Evolutionary conservation across 352 stramenopile genomes (phyloP), one percentile per base, ranked within the genome.

Genomic region (Pythium apleroticum): DNA sequence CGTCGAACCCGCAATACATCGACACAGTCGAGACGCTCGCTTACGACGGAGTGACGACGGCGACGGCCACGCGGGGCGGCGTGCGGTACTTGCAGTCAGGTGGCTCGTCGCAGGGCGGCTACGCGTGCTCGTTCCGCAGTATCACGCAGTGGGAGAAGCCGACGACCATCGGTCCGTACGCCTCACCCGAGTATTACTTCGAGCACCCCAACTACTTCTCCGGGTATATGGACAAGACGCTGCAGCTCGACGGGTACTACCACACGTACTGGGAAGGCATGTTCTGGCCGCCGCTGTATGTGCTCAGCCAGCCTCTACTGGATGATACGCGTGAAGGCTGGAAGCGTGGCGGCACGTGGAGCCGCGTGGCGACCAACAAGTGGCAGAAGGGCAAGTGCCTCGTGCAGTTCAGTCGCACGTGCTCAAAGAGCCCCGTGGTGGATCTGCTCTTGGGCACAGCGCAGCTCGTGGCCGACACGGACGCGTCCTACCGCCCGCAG

Each of bases 121-220:
- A 99, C 66, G 77, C 91, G 31, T 99, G 96, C 71, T 98, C 93
- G 3, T 91, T 97, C 19, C 87, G 97, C 37, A 92, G 90, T 63
- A 74, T 97, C n/a, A 98, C 94, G 11, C 35, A 97, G 63, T 99
- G 91, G 91, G 97, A 99, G 65, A 98, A 98, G 64, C 83, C 83
- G 4, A 50, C 41, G 35, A 87, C 70, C 3, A 68, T 71, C 35
- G 83, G 72, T 5, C 66, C 73, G 14, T 73, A 80, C 45, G 81
- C 73, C 5, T 92, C 82, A 10, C 52, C 89, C 0, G 75, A 78
- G n/a, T 89, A 75, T 46, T 86, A 98, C 56, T 93, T 95, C 31
- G 73, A 98, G 55, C 93, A 98, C 66, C 92, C 97, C 4, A 99
- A 99, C 75, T 99, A 98, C 60, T 98, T 96, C 59, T 98, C 93